Evolutionary conservation across 768 basidiomycete genomes (phyloP).

Genomic region (Tulasnella sp.): DNA sequence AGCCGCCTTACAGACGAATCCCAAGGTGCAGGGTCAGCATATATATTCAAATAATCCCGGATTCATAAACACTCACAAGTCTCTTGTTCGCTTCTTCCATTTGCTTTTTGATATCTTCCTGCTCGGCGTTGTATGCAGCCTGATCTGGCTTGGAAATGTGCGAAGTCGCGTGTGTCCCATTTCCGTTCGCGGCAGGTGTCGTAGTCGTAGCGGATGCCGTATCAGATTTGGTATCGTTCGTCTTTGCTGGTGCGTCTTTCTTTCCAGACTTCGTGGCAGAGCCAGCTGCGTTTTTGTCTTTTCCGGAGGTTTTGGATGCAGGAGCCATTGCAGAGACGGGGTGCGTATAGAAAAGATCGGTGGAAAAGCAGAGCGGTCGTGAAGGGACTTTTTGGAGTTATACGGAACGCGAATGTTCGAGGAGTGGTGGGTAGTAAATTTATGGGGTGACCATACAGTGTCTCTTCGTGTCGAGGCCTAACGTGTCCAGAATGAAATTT

Average conservation of each 20-base stretch:
- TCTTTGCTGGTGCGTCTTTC: slow-evolving; percentile 14
- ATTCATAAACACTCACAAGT: slow-evolving; percentile 42
- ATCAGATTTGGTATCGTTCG: slow-evolving; percentile 8
- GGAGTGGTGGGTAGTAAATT: not conserved
- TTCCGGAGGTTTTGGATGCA: not conserved
- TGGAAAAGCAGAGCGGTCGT: not conserved
- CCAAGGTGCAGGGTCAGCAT: not conserved
- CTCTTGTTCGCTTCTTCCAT: slow-evolving; percentile 73
- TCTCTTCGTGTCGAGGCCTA: too few species aligned
- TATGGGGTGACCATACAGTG: too few species aligned
- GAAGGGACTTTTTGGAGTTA: not conserved
- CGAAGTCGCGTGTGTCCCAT: too few species aligned
- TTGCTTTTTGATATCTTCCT: slow-evolving; percentile 65
- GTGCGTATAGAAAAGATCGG: too few species aligned
- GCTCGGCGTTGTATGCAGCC: slow-evolving; percentile 68
- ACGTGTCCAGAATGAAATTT: too few species aligned
- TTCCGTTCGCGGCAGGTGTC: slow-evolving; percentile 25
- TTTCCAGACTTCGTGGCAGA: slow-evolving; percentile 20
- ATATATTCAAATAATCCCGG: not conserved
- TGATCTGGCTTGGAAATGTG: slow-evolving; percentile 61
- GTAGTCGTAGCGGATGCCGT: slow-evolving; percentile 20
- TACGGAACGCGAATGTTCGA: not conserved
- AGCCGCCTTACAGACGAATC: slow-evolving; percentile 36
- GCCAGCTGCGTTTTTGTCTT: slow-evolving; percentile 13
- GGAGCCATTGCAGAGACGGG: not conserved